phyloP scores from a whole-genome alignment of 768 basidiomycete species.

The Zangia roseola region DNA sequence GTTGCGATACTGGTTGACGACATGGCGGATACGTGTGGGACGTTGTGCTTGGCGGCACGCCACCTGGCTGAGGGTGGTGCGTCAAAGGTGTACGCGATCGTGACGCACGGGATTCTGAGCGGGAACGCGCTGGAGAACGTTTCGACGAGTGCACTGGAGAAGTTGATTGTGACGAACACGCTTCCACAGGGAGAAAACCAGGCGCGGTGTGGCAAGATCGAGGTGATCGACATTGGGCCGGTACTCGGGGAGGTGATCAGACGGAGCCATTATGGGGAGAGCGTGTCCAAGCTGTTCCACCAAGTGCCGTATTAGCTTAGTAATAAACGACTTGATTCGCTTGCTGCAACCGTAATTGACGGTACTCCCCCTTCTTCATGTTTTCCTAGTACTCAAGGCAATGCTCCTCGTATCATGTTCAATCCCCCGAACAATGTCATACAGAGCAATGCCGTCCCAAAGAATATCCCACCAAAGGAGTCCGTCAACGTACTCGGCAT shows the following conservation, averaged over 20 bases:
- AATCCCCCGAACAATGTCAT: slow-evolving; percentile 30
- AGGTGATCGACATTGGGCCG: slow-evolving; percentile 92
- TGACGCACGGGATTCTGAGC: slow-evolving; percentile 94
- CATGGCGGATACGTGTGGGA: slow-evolving; percentile 97
- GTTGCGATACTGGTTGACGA: slow-evolving; percentile 95
- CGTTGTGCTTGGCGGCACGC: slow-evolving; percentile 86
- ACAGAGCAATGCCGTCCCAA: slow-evolving; percentile 26
- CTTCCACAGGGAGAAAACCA: slow-evolving; percentile 85
- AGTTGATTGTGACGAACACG: slow-evolving; percentile 98
- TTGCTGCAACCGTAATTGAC: background rate
- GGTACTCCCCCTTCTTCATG: slow-evolving; percentile 8
- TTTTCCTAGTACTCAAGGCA: slow-evolving; percentile 27
- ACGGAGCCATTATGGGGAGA: slow-evolving; percentile 96
- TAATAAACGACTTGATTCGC: slow-evolving; percentile 8
- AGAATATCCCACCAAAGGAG: slow-evolving; percentile 43
- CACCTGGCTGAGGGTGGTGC: slow-evolving; percentile 91
- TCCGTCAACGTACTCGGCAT: slow-evolving; percentile 68
- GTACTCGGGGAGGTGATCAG: slow-evolving; percentile 96
- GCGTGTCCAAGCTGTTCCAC: slow-evolving; percentile 84
- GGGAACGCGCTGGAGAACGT: slow-evolving; percentile 82
- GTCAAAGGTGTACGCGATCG: slow-evolving; percentile 81
- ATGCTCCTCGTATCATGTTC: slow-evolving; percentile 37
- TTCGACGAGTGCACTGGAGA: slow-evolving; percentile 73
- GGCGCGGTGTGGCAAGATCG: slow-evolving; percentile 71
- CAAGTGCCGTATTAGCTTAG: slow-evolving; percentile 78